Evolutionary conservation across 1,284 basidiomycete genomes (phyloP).

Genomic region (Hypsizygus ulmarius): DNA sequence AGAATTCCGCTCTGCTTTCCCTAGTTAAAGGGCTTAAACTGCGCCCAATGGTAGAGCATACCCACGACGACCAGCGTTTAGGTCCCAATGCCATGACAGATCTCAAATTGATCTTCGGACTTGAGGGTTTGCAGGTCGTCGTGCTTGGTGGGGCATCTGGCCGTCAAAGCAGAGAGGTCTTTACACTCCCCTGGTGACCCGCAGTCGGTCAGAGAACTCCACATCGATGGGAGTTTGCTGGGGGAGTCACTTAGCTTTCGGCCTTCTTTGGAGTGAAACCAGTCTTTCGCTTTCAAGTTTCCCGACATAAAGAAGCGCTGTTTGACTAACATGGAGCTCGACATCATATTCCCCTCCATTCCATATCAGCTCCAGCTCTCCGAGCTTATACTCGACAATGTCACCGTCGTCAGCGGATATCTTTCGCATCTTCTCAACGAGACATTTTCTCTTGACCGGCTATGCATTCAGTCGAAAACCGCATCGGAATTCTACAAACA

Average conservation of each 20-base stretch:
- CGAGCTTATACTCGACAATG: conserved; percentile 42
- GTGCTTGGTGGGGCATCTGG: conserved; percentile 46
- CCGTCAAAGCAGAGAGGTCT: conserved; percentile 45
- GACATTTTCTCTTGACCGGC: conserved; percentile 31
- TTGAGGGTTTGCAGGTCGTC: conserved; percentile 39
- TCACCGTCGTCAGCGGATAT: conserved; percentile 39
- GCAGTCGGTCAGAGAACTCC: conserved; percentile 39
- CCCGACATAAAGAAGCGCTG: conserved; percentile 35
- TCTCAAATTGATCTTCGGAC: conserved; percentile 40
- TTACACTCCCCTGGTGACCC: conserved; percentile 40
- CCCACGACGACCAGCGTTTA: conserved; percentile 2
- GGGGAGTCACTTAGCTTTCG: conserved; percentile 20
- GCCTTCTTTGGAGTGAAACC: conserved; percentile 42
- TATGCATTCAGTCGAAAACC: conserved; percentile 35
- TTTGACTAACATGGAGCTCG: conserved; percentile 43
- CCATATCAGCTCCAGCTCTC: conserved; percentile 34
- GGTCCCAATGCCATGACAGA: conserved; percentile 21
- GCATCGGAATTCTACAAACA: conserved; percentile 37
- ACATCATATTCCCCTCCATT: conserved; percentile 36
- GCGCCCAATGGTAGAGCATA: conserved; percentile 27
- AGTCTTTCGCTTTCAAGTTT: conserved; percentile 36
- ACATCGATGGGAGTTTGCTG: conserved; percentile 41
- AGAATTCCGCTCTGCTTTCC: conserved; percentile 33
- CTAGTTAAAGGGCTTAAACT: conserved; percentile 45
- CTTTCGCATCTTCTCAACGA: conserved; percentile 39